Evolutionary conservation across 257 asterid genomes (phyloP).

Genomic region (Agastache rugosa): DNA sequence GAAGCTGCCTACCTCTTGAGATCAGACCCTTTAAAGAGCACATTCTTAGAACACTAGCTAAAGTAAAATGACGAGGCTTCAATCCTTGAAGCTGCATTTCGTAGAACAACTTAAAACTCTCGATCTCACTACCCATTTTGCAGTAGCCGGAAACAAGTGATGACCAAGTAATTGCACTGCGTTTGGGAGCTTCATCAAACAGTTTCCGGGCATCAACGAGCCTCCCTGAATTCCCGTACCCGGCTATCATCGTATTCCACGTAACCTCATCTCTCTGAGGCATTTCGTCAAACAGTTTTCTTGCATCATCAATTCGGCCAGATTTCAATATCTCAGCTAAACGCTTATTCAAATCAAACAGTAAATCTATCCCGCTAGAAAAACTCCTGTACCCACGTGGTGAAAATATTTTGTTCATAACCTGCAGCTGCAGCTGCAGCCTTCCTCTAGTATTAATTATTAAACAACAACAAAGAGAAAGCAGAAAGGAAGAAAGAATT

Average conservation of each 20-base stretch:
- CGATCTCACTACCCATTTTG: constrained; percentile 63
- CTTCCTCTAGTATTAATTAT: not conserved
- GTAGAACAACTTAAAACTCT: constrained; percentile 61
- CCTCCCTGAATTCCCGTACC: constrained; percentile 69
- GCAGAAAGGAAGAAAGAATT: no score
- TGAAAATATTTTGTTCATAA: constrained; percentile 38
- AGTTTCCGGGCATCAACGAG: constrained; percentile 61
- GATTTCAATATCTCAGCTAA: constrained; percentile 43
- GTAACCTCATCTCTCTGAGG: constrained; percentile 69
- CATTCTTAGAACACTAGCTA: constrained; percentile 72
- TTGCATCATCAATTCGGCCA: constrained; percentile 62
- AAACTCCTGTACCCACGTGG: constrained; percentile 29
- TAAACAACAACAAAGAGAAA: not conserved
- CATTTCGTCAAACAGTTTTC: constrained; percentile 73
- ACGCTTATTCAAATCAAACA: constrained; percentile 46
- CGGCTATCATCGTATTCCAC: constrained; percentile 74
- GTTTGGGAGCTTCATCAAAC: constrained; percentile 55
- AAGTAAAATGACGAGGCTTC: constrained; percentile 63
- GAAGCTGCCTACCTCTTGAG: constrained; percentile 63
- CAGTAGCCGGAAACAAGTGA: constrained; percentile 85
- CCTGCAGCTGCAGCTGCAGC: no score
- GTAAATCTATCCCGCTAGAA: constrained; percentile 31
- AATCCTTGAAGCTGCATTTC: constrained; percentile 64
- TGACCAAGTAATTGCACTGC: constrained; percentile 73
- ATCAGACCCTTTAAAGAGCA: constrained; percentile 71